A percentile compares a stretch with the other conserved stretches of the same genome.
Conservation (phyloP, 2,329 filamentous ascomycete species). For the Ascochyta koolunga region DNA sequence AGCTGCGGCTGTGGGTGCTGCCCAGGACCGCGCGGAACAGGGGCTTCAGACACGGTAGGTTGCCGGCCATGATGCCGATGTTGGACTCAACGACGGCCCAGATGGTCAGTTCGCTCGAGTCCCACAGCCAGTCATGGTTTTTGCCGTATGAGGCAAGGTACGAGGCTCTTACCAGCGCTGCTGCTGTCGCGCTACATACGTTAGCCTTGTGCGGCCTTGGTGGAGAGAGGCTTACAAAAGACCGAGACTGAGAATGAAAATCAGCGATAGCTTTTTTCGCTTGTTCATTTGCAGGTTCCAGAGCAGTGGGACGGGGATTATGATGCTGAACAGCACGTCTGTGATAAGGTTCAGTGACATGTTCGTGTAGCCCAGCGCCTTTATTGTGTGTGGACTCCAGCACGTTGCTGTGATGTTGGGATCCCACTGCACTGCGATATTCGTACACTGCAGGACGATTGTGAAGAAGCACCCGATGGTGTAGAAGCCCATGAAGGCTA, state of each 20-base stretch:
- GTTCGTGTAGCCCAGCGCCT: constrained; percentile 55
- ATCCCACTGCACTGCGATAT: constrained; percentile 57
- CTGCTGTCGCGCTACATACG: constrained; percentile 42
- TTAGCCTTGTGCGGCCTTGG: not conserved
- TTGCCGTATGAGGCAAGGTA: constrained; percentile 47
- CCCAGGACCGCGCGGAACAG: constrained; percentile 49
- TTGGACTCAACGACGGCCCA: constrained; percentile 55
- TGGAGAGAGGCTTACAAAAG: constrained; percentile 41
- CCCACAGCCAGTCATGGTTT: constrained; percentile 47
- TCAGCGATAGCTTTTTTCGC: constrained; percentile 50
- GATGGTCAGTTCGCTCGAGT: constrained; percentile 55
- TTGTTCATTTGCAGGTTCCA: constrained; percentile 47
- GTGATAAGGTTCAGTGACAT: constrained; percentile 51
- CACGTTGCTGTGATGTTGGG: constrained; percentile 48
- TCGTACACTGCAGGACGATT: constrained; percentile 56
- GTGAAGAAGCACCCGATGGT: constrained; percentile 55
- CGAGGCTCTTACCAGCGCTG: constrained; percentile 50
- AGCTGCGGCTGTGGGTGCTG: constrained; percentile 35
- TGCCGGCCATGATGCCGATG: constrained; percentile 52
- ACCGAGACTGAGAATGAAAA: constrained; percentile 52
- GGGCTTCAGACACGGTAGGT: constrained; percentile 52
- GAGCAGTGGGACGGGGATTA: constrained; percentile 46
- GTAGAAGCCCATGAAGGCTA: constrained; percentile 55
- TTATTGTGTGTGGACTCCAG: constrained; percentile 50
- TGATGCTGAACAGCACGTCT: constrained; percentile 51